These are phyloP conservation scores for Phytophthora syringae DNA, from an alignment of 352 stramenopile genomes.

Conservation along the genomic window DNA sequence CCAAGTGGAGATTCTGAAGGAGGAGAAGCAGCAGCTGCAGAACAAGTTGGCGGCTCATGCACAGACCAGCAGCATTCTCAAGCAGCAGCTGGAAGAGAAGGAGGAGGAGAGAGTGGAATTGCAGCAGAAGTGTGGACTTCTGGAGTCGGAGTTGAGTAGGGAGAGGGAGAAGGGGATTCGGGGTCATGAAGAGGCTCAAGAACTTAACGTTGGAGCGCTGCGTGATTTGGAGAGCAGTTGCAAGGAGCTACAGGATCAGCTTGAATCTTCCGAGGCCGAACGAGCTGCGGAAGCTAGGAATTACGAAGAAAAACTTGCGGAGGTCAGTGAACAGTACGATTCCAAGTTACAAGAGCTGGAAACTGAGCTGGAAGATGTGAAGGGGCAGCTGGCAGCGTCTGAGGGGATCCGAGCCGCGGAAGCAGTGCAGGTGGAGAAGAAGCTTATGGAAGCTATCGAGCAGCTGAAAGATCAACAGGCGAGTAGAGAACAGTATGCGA, in stretches of 20 bases:
- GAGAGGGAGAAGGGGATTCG: constrained; percentile 19
- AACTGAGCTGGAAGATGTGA: constrained; percentile 3
- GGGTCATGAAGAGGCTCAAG: constrained; percentile 6
- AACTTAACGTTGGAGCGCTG: constrained; percentile 5
- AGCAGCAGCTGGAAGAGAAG: constrained; percentile 37
- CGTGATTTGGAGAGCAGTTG: constrained; percentile 15
- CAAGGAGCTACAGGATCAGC: constrained; percentile 2
- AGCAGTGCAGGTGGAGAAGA: neutral
- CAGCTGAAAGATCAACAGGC: constrained; percentile 1
- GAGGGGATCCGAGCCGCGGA: neutral
- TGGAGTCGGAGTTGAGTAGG: constrained; percentile 23
- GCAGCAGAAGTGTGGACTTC: constrained; percentile 11
- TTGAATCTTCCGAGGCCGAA: constrained; percentile 10
- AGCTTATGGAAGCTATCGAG: constrained; percentile 1
- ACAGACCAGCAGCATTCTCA: constrained; percentile 34
- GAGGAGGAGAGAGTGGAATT: constrained; percentile 18
- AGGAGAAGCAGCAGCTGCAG: constrained; percentile 20
- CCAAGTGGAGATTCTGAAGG: constrained; percentile 29
- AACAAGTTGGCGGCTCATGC: constrained; percentile 26
- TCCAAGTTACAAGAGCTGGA: neutral
- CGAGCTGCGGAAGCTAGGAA: constrained; percentile 8
- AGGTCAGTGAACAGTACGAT: constrained; percentile 1
- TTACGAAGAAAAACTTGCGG: neutral
- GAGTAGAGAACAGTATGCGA: neutral
- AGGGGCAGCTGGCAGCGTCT: constrained; percentile 1